These are phyloP conservation scores for Pleurotus djamor DNA, from an alignment of 768 basidiomycete species.

Conservation along the genomic window DNA sequence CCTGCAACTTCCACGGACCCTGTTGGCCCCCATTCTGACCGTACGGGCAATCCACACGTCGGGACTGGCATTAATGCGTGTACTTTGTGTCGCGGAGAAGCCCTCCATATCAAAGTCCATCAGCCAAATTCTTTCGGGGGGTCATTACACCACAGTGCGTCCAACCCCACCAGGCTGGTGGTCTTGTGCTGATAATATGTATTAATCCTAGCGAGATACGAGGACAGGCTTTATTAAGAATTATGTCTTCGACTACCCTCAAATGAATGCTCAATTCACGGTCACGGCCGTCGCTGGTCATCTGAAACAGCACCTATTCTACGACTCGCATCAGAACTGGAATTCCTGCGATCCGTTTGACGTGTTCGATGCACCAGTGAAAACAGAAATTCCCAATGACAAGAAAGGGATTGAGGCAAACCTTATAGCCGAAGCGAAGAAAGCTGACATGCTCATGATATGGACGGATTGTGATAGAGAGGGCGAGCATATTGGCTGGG, in stretches of 20 bases:
- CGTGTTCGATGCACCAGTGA: slow-evolving; percentile 86
- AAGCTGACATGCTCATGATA: slow-evolving; percentile 86
- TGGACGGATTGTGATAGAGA: slow-evolving; percentile 99
- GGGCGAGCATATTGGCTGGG: slow-evolving; percentile 95
- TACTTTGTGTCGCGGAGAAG: slow-evolving; percentile 97
- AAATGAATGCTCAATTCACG: slow-evolving; percentile 73
- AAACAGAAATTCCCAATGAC: slow-evolving; percentile 55
- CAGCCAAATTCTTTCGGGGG: slow-evolving; percentile 88
- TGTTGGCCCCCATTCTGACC: too few species aligned
- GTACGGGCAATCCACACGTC: too few species aligned
- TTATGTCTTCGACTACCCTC: slow-evolving; percentile 91
- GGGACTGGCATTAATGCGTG: slow-evolving; percentile 45
- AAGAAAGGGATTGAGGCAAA: slow-evolving; percentile 78
- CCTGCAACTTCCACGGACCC: not conserved
- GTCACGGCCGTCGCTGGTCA: slow-evolving; percentile 96
- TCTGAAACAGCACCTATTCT: slow-evolving; percentile 76
- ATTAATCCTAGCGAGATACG: slow-evolving; percentile 52
- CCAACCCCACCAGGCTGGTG: not conserved
- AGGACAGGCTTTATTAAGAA: slow-evolving; percentile 80
- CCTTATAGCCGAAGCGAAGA: slow-evolving; percentile 68
- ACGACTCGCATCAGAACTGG: slow-evolving; percentile 77
- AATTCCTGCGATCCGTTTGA: slow-evolving; percentile 82
- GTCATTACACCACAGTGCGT: slow-evolving; percentile 75
- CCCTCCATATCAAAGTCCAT: slow-evolving; percentile 94
- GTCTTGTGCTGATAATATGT: not conserved